Base-by-base conservation (phyloP, 768 basidiomycete species). In the Lactifluus rugatus region DNA sequence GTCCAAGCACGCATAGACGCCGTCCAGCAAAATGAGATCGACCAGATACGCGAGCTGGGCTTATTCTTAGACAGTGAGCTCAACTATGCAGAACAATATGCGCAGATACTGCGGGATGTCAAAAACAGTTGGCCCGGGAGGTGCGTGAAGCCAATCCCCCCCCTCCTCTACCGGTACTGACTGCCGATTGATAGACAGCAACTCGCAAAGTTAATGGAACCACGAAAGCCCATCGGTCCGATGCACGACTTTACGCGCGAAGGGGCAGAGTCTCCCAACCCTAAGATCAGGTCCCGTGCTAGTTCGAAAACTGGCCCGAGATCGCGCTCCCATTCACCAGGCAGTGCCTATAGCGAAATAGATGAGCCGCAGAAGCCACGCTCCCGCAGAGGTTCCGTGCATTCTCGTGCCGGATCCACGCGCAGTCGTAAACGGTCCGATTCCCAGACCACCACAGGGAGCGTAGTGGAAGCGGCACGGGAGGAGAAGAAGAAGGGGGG, bases 11-110 rank as follows among this genome's bases (percentile, higher is more conserved):
- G 87, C 37, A 90, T 94, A 78, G 79, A 81, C 50, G 78, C 76
- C 0, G 86, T 96, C 48, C 88, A 91, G 66, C 85, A 90, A 61
- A 83, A 84, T 52, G 92, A 95, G 66, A 74, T 81, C 26, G 72
- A 75, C 28, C 87, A 92, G 63, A 73, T 88, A 5, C 80, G 79
- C 34, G 89, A 87, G 41, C 74, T 96, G 32, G 81, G 81, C 3
- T 70, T 72, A 5, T 81, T 94, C 66, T 72, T 96, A 34, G 84
- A 93, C 49, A 71, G 81, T 11, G 85, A 95, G 64, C 70, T 86
- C 47, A 82, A 82, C 51, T 94, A 84, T 64, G 84, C 84, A 17
- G 78, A 80, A 60, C 80, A 86, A 59, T 88, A 89, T 65, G 71
- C 83, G 17, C 82, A 84, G n/a, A 79, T 88, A 10, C 70, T 96